Conservation (phyloP, 2,329 filamentous ascomycete species). For the Pseudonectria buxi region DNA sequence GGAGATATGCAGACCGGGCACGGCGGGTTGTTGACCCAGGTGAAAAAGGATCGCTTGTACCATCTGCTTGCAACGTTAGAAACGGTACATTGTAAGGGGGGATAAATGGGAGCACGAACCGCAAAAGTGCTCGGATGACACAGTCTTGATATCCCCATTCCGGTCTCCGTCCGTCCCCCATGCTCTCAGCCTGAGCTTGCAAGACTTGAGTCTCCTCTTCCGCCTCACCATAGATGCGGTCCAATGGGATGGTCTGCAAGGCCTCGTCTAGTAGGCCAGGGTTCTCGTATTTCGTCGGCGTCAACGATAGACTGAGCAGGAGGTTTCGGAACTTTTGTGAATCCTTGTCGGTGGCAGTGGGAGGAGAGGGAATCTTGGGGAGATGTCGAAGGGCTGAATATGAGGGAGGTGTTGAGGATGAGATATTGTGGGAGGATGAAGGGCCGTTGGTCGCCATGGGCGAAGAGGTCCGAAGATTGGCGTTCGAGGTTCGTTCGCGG, state of each 20-base stretch:
- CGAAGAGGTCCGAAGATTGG: slow-evolving; percentile 37
- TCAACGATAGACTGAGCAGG: slow-evolving; percentile 76
- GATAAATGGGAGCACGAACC: slow-evolving; percentile 43
- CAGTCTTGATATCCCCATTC: slow-evolving; percentile 99
- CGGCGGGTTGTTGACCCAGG: slow-evolving; percentile 91
- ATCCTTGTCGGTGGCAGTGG: slow-evolving; percentile 54
- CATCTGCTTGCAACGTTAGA: slow-evolving; percentile 41
- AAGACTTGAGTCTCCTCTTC: slow-evolving; percentile 89
- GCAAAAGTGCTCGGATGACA: slow-evolving; percentile 79
- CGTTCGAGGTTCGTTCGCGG: slow-evolving; percentile 43
- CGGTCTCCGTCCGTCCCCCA: slow-evolving; percentile 70
- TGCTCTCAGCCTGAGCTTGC: slow-evolving; percentile 78
- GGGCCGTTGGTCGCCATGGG: slow-evolving; percentile 36
- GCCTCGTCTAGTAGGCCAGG: slow-evolving; percentile 91
- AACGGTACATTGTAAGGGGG: slow-evolving; percentile 3
- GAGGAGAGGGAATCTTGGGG: slow-evolving; percentile 62
- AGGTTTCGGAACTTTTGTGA: slow-evolving; percentile 75
- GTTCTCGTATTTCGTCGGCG: slow-evolving; percentile 92
- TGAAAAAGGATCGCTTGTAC: slow-evolving; percentile 94
- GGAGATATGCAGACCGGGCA: slow-evolving; percentile 77
- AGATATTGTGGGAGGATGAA: slow-evolving; percentile 36
- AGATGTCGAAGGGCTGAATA: slow-evolving; percentile 45
- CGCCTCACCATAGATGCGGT: slow-evolving; percentile 87
- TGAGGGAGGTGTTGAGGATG: slow-evolving; percentile 36
- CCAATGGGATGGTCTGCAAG: slow-evolving; percentile 75